These are phyloP conservation scores for Aspergillus sp. DNA, from an alignment of 2,329 filamentous ascomycete species.

Conservation along the genomic window DNA sequence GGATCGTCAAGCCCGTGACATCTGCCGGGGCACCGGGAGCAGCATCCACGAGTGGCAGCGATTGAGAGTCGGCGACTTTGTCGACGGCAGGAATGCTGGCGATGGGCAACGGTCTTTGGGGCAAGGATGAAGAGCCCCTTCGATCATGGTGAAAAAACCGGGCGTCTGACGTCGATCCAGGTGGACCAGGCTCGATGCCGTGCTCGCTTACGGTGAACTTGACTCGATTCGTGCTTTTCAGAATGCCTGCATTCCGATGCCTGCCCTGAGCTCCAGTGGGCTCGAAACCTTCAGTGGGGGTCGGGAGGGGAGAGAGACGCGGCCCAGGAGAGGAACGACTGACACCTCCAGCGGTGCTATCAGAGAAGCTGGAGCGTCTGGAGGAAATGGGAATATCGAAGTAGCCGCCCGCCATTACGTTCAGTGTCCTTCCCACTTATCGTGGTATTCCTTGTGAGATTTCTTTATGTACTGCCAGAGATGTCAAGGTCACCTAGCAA, in stretches of 20 bases:
- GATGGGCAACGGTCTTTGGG: conserved; percentile 27
- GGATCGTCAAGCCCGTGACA: conserved; percentile 24
- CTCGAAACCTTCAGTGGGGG: conserved; percentile 19
- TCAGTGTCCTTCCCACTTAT: too few relatives aligned
- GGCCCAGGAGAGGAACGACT: conserved; percentile 18
- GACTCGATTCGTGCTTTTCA: conserved; percentile 29
- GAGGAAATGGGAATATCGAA: conserved; percentile 27
- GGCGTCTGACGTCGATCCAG: conserved; percentile 21
- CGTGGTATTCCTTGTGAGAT: not conserved
- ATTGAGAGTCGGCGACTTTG: conserved; percentile 17
- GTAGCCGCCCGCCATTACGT: conserved; percentile 28
- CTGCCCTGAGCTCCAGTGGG: conserved; percentile 23
- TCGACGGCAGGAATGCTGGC: conserved; percentile 33
- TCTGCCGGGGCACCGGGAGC: conserved; percentile 22
- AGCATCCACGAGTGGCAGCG: conserved; percentile 19
- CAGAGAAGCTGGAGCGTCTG: conserved; percentile 20
- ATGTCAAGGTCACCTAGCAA: not conserved
- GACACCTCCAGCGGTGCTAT: conserved; percentile 12
- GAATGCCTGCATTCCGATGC: conserved; percentile 35
- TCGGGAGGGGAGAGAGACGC: conserved; percentile 18
- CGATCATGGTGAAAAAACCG: conserved; percentile 15
- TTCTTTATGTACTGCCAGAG: conserved; percentile 3
- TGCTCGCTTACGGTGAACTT: conserved; percentile 25
- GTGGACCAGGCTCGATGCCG: conserved; percentile 12
- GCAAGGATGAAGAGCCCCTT: conserved; percentile 22